Evolutionary conservation across 2,329 filamentous ascomycete genomes (phyloP), one percentile per base, ranked within the genome.

Genomic region (Mycosphaerelloides madeirae): DNA sequence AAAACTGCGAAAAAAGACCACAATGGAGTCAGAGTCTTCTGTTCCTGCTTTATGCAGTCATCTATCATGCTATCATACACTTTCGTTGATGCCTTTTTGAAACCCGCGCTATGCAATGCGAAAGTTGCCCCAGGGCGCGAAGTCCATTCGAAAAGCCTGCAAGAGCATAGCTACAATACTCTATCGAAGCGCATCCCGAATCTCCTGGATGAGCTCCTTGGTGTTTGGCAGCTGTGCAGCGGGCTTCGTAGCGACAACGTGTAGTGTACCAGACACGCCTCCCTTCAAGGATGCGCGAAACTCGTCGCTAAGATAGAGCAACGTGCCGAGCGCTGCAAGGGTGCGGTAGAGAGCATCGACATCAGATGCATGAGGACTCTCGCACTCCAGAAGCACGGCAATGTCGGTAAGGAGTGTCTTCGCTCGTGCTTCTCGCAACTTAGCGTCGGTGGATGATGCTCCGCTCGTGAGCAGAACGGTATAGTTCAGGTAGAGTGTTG

Each of bases 401-500:
- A 62, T 57, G 32, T 62, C 60, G 15, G 58, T 55, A 12, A 67
- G 47, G 5, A 64, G 54, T 5, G 50, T 52, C 41, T 53, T 55
- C 3, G 63, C 63, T 19, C 64, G 49, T 16, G 56, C 54, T 40
- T 65, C 63, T 9, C 64, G 53, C 15, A 52, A 53, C 8, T 42
- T 36, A 12, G 58, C 57, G 32, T 62, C 57, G 3, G 39, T 48
- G 3, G 62, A 37, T 1, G 60, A 59, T 9, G 60, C 59, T 14
- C 44, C 43, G 8, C 56, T 56, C 3, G 76, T 78, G 4, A 87
- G 76, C 9, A 90, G 75, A 1, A 95, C 87, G 0, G 88, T 76
- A 52, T 86, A 85, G 67, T 98, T 97, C 62, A 97, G 83, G 48
- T 85, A 83, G 0, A 87, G 75, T 0, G 93, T 95, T 1, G 87